These are phyloP conservation scores for Brassica rapa DNA, from an alignment of 345 rosid species.

Conservation along the genomic window DNA sequence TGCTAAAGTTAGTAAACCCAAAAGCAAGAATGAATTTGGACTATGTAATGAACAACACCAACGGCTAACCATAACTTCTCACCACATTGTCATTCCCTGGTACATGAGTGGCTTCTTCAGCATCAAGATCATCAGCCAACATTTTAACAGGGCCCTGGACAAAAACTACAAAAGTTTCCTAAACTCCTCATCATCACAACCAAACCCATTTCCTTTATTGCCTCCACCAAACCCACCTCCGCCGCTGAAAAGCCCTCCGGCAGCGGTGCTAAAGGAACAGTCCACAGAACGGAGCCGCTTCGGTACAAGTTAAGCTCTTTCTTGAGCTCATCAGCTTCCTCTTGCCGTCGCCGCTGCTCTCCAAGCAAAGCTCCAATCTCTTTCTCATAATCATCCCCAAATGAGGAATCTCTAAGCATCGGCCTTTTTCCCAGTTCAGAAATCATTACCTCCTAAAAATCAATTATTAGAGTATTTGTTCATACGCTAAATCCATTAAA, in stretches of 20 bases:
- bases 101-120: no score
- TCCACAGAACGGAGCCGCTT: constrained; percentile 86
- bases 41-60: no score
- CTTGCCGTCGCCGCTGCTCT: constrained; percentile 61
- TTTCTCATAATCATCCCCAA: constrained; percentile 62
- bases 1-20: no score
- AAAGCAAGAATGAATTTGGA: no score
- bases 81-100: no score
- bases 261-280: constrained; percentile 62
- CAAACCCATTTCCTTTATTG: constrained; percentile 47
- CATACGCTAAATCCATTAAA: constrained; percentile 21
- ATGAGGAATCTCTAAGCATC: constrained; percentile 59
- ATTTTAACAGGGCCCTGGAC: no score
- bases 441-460: constrained; percentile 47
- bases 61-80: no score
- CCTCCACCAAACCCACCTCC: constrained; percentile 32
- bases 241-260: constrained; percentile 61
- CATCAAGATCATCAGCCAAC: no score
- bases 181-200: constrained; percentile 60
- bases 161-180: constrained; percentile 39
- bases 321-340: constrained; percentile 59
- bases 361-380: constrained; percentile 64
- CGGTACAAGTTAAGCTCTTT: constrained; percentile 64
- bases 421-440: constrained; percentile 64
- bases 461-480: constrained; percentile 1